Conservation (phyloP, 2,329 filamentous ascomycete species). For the Colletotrichum sidae region DNA sequence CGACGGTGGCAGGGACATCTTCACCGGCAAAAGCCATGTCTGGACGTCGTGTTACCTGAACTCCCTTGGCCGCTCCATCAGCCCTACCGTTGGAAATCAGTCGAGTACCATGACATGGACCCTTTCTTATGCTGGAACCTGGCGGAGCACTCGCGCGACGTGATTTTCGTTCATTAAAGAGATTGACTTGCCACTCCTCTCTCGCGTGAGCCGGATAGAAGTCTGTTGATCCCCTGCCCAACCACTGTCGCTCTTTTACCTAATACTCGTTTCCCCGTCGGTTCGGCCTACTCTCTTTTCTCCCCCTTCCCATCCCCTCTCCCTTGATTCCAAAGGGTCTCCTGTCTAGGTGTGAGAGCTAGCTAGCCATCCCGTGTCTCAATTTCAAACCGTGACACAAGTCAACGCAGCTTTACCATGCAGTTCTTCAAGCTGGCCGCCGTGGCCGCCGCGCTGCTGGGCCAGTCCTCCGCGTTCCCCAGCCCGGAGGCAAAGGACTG, state of each 20-base stretch:
- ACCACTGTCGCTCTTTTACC: constrained; percentile 32
- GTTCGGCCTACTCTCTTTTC: background rate
- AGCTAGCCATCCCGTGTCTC: constrained; percentile 10
- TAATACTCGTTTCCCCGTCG: constrained; percentile 6
- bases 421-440: constrained; percentile 31
- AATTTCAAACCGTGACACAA: constrained; percentile 1
- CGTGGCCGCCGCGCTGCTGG: constrained; percentile 28
- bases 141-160: constrained; percentile 16
- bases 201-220: constrained; percentile 2
- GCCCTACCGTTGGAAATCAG: constrained; percentile 28
- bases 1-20: constrained; percentile 11
- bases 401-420: constrained; percentile 22
- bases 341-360: background rate
- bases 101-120: constrained; percentile 9
- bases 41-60: constrained; percentile 12
- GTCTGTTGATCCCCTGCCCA: constrained; percentile 29
- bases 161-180: constrained; percentile 29
- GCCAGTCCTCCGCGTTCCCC: constrained; percentile 23
- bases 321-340: constrained; percentile 7
- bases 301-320: constrained; percentile 4
- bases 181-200: constrained; percentile 25
- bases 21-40: constrained; percentile 5
- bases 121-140: constrained; percentile 8
- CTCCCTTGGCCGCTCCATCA: constrained; percentile 26
- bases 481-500: constrained; percentile 3